These are phyloP conservation scores for Ligustrum vulgare DNA, from an alignment of 257 asterid species.

Conservation along the genomic window DNA sequence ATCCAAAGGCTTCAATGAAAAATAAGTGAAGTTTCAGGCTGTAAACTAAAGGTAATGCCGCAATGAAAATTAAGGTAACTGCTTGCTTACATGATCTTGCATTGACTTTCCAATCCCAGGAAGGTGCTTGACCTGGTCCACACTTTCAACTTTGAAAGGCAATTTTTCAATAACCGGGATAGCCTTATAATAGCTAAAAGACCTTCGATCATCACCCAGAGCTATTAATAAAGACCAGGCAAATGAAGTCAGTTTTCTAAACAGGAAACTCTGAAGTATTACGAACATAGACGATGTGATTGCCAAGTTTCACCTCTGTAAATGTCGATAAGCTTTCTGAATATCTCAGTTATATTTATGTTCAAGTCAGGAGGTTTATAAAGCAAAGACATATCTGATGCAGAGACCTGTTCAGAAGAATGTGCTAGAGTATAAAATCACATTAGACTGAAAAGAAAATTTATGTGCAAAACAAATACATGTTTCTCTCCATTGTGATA, in stretches of 20 bases:
- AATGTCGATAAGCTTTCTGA: slow-evolving; percentile 84
- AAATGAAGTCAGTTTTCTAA: slow-evolving; percentile 19
- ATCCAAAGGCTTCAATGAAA: slow-evolving; percentile 16
- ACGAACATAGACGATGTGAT: slow-evolving; percentile 13
- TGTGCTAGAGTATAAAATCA: slow-evolving; percentile 9
- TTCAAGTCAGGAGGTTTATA: slow-evolving; percentile 91
- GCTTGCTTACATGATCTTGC: slow-evolving; percentile 82
- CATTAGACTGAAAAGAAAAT: background rate
- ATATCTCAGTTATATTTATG: slow-evolving; percentile 74
- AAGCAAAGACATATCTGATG: slow-evolving; percentile 52
- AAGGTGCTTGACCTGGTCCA: slow-evolving; percentile 76
- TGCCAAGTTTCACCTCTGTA: slow-evolving; percentile 65
- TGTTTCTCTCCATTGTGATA: slow-evolving; percentile 6
- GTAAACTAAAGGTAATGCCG: slow-evolving; percentile 6
- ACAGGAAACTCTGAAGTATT: slow-evolving; percentile 17
- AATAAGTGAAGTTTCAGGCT: slow-evolving; percentile 15
- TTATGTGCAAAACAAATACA: background rate
- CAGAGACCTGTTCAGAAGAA: slow-evolving; percentile 46
- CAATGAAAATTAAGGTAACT: background rate
- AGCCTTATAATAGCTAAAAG: slow-evolving; percentile 93
- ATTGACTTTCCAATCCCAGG: slow-evolving; percentile 89
- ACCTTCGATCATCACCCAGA: slow-evolving; percentile 89
- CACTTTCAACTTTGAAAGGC: slow-evolving; percentile 81
- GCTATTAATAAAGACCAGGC: slow-evolving; percentile 48
- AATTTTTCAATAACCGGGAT: slow-evolving; percentile 86